Conservation (phyloP, 345 rosid genomes). For the Eucalyptus cloeziana region DNA sequence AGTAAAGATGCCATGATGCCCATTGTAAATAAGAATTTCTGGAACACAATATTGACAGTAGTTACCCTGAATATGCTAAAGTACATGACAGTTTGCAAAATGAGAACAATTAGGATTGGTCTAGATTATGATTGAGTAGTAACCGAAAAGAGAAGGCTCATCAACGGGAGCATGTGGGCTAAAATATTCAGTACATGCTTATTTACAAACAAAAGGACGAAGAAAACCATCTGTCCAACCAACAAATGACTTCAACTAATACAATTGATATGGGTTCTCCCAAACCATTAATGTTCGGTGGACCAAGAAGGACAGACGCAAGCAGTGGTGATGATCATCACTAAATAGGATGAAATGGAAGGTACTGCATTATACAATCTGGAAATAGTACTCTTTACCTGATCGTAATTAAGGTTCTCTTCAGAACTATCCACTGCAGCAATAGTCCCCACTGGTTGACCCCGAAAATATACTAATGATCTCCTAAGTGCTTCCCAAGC, state of each 20-base stretch:
- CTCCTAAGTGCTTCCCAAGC: slow-evolving; percentile 83
- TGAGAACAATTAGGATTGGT: neutral
- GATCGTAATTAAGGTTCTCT: slow-evolving; percentile 88
- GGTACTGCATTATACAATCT: neutral
- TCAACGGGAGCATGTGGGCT: neutral
- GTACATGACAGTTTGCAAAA: neutral
- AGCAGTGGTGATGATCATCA: neutral
- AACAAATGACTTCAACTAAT: neutral
- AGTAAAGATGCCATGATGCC: neutral
- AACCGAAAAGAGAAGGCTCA: neutral
- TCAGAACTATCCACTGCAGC: slow-evolving; percentile 78
- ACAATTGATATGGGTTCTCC: neutral
- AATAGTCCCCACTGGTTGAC: slow-evolving; percentile 84
- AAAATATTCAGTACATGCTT: neutral
- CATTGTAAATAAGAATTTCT: neutral
- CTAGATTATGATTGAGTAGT: neutral
- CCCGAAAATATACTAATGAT: slow-evolving; percentile 69
- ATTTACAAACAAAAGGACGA: neutral
- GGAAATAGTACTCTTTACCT: slow-evolving; percentile 25
- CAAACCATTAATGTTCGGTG: neutral
- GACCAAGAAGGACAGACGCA: neutral
- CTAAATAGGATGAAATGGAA: neutral
- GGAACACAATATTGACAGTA: neutral
- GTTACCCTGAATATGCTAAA: neutral
- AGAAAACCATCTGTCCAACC: neutral